Percentiles rank a stretch among this genome's conserved stretches.
phyloP scores from a whole-genome alignment of 164 flowering plant species.

The Tetrastigma voinierianum region DNA sequence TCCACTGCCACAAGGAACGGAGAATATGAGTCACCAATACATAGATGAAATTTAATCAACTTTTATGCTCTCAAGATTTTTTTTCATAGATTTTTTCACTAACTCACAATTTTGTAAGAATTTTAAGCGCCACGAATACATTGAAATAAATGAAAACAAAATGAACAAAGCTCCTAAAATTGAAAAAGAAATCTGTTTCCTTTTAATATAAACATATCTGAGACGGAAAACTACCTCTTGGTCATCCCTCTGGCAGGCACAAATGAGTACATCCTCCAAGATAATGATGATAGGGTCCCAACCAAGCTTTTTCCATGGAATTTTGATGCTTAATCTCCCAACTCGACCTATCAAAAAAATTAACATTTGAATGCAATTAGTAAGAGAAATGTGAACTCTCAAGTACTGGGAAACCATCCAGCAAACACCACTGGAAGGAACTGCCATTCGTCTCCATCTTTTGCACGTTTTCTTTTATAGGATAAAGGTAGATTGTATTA shows the following conservation, averaged over 20 bases:
- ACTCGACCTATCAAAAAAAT: conserved; percentile 50
- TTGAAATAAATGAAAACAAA: not conserved
- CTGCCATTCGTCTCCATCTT: too few species aligned
- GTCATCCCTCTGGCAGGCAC: conserved; percentile 62
- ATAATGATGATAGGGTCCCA: conserved; percentile 78
- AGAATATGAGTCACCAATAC: not conserved
- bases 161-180: too few species aligned
- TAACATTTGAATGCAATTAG: not conserved
- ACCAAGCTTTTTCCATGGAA: conserved; percentile 93
- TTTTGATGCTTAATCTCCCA: conserved; percentile 80
- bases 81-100: not conserved
- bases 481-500: too few species aligned
- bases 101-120: too few species aligned
- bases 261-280: conserved; percentile 71
- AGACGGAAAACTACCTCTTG: conserved; percentile 43
- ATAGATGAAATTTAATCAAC: not conserved
- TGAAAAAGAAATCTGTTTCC: not conserved
- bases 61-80: not conserved
- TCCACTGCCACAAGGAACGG: conserved; percentile 53
- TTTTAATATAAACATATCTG: not conserved
- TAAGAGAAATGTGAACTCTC: not conserved
- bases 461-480: too few species aligned
- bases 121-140: too few species aligned
- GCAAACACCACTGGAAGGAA: too few species aligned
- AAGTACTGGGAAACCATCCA: not conserved